Evolutionary conservation across 1,284 basidiomycete species (phyloP).

Genomic region (Ganoderma resinaceum): DNA sequence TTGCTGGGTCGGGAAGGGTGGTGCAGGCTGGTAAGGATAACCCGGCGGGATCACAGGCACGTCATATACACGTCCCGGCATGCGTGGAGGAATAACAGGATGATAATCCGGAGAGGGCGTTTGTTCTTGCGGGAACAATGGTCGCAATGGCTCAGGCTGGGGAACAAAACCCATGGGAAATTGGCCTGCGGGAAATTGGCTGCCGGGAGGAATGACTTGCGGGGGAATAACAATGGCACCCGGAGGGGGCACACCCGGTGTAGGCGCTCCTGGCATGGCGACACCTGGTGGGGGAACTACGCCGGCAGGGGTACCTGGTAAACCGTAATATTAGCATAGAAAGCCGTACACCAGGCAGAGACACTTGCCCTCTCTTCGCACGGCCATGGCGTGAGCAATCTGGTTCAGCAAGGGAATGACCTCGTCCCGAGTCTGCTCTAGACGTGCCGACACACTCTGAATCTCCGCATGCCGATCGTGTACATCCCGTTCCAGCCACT

Average conservation of each 20-base stretch:
- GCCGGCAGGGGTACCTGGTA: background rate
- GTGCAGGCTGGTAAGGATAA: conserved; percentile 5
- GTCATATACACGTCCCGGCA: background rate
- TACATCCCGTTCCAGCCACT: conserved; percentile 78
- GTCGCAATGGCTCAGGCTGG: background rate
- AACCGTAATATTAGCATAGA: background rate
- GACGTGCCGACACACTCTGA: conserved; percentile 64
- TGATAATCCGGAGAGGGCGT: conserved; percentile 17
- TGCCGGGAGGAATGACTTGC: conserved; percentile 33
- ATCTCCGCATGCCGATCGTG: conserved; percentile 76
- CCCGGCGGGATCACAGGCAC: conserved; percentile 30
- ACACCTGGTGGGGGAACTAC: conserved; percentile 5
- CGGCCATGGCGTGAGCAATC: conserved; percentile 34
- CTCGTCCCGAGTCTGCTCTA: conserved; percentile 62
- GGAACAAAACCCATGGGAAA: conserved; percentile 12
- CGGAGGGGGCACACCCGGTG: conserved; percentile 15
- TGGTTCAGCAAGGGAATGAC: conserved; percentile 47
- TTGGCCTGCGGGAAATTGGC: conserved; percentile 8
- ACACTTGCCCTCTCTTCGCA: conserved; percentile 27
- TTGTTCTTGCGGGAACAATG: conserved; percentile 13
- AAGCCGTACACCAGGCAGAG: no score
- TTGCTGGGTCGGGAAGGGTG: conserved; percentile 7
- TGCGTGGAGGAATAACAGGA: conserved; percentile 35
- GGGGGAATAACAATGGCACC: conserved; percentile 31
- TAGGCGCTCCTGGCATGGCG: background rate